Percentiles rank a stretch among this genome's conserved stretches.
These are phyloP conservation scores for Lichtheimia ramosa DNA, from an alignment of 371 early-diverging fungal species.

Conservation along the genomic window DNA sequence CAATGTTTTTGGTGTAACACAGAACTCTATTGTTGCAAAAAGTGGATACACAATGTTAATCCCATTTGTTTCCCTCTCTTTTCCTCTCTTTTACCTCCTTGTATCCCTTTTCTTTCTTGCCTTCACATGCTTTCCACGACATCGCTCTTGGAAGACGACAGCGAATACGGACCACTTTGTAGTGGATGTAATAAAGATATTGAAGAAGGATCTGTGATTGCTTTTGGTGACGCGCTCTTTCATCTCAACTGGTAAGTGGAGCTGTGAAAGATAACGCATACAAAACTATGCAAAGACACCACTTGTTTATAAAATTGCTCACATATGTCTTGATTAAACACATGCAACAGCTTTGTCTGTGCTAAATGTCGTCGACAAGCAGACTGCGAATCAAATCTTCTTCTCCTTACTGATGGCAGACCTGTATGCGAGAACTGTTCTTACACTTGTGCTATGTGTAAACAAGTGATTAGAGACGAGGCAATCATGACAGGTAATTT, in stretches of 20 bases:
- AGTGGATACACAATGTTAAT: slow-evolving; percentile 4
- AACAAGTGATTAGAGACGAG: slow-evolving; percentile 79
- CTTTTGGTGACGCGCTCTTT: slow-evolving; percentile 50
- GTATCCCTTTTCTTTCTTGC: slow-evolving; percentile 2
- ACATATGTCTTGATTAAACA: background rate
- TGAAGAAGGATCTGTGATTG: slow-evolving; percentile 77
- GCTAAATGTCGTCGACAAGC: slow-evolving; percentile 73
- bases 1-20: slow-evolving; percentile 2
- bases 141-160: slow-evolving; percentile 12
- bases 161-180: slow-evolving; percentile 44
- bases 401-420: slow-evolving; percentile 76
- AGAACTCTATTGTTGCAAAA: slow-evolving; percentile 2
- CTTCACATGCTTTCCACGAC: slow-evolving; percentile 9
- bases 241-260: slow-evolving; percentile 29
- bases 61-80: slow-evolving; percentile 1
- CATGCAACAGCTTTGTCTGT: slow-evolving; percentile 63
- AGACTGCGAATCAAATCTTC: slow-evolving; percentile 73
- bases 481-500: slow-evolving; percentile 79
- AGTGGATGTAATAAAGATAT: slow-evolving; percentile 69
- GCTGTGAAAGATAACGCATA: slow-evolving; percentile 24
- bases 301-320: background rate
- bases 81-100: slow-evolving; percentile 6
- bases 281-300: background rate
- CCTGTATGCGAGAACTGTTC: slow-evolving; percentile 87
- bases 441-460: slow-evolving; percentile 79